Evolutionary conservation across 148 eudicot species (phyloP), one percentile per base, ranked within the genome.

Genomic region (Fagopyrum esculentum): DNA sequence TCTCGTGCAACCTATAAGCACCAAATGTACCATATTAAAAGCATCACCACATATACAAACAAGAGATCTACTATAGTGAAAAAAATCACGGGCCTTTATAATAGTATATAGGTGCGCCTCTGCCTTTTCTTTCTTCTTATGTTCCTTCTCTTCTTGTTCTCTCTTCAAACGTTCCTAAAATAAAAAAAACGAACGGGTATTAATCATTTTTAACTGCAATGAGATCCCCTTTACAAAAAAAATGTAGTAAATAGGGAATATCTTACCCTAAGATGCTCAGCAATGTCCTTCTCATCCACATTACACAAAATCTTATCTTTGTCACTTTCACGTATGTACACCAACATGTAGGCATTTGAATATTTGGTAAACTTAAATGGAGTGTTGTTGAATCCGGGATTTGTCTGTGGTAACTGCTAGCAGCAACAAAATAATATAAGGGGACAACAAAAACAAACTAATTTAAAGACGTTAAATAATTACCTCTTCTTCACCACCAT

Each of bases 401-500:
- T 95, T 76, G 92, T 86, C 84, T 87, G 97, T 47, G 96, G 96
- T 50, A 91, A 77, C 96, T 94, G 90, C 77, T 45, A 16, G 45
- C 70, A 74, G 40, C 40, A 8, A 69, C 52, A 19, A 48, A 72
- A 73, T 29, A 50, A 68, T 55, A 40, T 76, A n/a, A 74, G 69
- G 63, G 17, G 29, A 68, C 29, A 83, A 74, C 57, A 50, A n/a
- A 78, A 52, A 30, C 17, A 52, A 26, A 71, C 63, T 26, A 30
- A 13, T 56, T 59, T 49, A 47, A 45, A 66, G n/a, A 45, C 29
- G 75, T 49, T 69, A 51, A 61, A 76, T 66, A 30, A 46, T 61
- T 78, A 92, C 98, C 97, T 95, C 98, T 82, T 95, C 98, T 82
- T 95, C 98, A 50, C 98, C 98, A 74, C 98, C 98, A 87, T 87